Conservation (phyloP, 2,329 filamentous ascomycete genomes). For the Exophiala alcalophila region DNA sequence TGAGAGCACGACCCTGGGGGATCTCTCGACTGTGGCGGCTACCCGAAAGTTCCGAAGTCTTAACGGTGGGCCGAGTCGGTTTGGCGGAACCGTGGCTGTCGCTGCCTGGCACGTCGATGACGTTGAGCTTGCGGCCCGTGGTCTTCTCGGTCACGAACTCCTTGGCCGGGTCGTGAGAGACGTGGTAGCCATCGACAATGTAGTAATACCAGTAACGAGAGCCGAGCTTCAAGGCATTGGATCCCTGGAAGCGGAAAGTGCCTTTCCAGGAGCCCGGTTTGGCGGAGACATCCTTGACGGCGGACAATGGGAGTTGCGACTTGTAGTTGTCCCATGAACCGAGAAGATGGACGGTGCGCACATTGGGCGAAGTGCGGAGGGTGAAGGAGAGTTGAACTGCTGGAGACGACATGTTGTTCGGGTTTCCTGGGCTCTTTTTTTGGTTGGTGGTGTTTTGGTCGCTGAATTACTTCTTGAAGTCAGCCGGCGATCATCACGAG, state of each 20-base stretch:
- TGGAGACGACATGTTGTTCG: conserved; percentile 41
- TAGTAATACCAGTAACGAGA: conserved; percentile 99
- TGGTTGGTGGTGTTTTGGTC: conserved; percentile 1
- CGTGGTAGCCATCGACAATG: conserved; percentile 98
- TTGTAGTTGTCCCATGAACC: conserved; percentile 98
- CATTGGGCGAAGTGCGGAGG: conserved; percentile 90
- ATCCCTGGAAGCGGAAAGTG: conserved; percentile 90
- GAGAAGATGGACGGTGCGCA: conserved; percentile 96
- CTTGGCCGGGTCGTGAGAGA: conserved; percentile 91
- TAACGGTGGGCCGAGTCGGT: conserved; percentile 42
- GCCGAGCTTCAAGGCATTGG: conserved; percentile 74
- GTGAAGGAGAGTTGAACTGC: conserved; percentile 91
- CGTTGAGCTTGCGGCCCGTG: conserved; percentile 94
- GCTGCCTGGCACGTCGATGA: conserved; percentile 81
- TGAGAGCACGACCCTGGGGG: conserved; percentile 83
- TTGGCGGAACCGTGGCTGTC: conserved; percentile 33
- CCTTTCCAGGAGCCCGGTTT: conserved; percentile 93
- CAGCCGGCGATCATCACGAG: not conserved
- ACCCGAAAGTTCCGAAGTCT: conserved; percentile 46
- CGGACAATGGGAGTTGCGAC: conserved; percentile 85
- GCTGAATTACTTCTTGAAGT: conserved; percentile 3
- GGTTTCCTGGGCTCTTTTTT: conserved; percentile 5
- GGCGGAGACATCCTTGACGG: conserved; percentile 67
- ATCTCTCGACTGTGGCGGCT: conserved; percentile 58
- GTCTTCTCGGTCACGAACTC: conserved; percentile 90